phyloP scores from a whole-genome alignment of 2,329 filamentous ascomycete genomes.

The Epichloe gansuensis region DNA sequence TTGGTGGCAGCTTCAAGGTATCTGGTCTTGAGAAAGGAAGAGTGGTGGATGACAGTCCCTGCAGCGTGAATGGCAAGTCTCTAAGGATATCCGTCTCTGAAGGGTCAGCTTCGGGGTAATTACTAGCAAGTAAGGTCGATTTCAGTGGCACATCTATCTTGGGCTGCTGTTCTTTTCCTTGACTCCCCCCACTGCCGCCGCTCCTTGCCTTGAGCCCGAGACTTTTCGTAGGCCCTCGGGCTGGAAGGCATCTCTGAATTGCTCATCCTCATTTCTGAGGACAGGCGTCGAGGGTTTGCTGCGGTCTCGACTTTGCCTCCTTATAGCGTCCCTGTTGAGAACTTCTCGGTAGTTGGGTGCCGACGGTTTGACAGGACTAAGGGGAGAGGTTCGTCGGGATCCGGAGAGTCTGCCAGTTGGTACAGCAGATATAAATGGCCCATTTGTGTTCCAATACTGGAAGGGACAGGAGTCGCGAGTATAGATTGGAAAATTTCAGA shows the following conservation, averaged over 20 bases:
- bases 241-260: slow-evolving; percentile 42
- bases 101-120: slow-evolving; percentile 45
- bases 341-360: slow-evolving; percentile 26
- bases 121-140: slow-evolving; percentile 44
- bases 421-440: slow-evolving; percentile 90
- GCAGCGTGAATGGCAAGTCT: slow-evolving; percentile 84
- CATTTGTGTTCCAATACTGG: slow-evolving; percentile 92
- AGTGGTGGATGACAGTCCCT: slow-evolving; percentile 80
- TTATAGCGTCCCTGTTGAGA: slow-evolving; percentile 24
- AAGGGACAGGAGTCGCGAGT: slow-evolving; percentile 77
- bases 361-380: slow-evolving; percentile 29
- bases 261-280: slow-evolving; percentile 33
- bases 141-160: slow-evolving; percentile 43
- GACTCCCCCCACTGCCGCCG: slow-evolving; percentile 9
- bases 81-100: slow-evolving; percentile 56
- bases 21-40: slow-evolving; percentile 61
- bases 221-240: slow-evolving; percentile 36
- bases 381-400: slow-evolving; percentile 39
- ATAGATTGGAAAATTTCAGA: slow-evolving; percentile 78
- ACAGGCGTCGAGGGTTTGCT: slow-evolving; percentile 24
- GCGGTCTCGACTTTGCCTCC: slow-evolving; percentile 25
- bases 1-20: slow-evolving; percentile 62
- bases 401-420: slow-evolving; percentile 60
- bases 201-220: slow-evolving; percentile 26
- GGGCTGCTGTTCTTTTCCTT: slow-evolving; percentile 21